These are phyloP conservation scores for Penicillium sp. DNA, from an alignment of 2,329 filamentous ascomycete genomes.

Conservation along the genomic window DNA sequence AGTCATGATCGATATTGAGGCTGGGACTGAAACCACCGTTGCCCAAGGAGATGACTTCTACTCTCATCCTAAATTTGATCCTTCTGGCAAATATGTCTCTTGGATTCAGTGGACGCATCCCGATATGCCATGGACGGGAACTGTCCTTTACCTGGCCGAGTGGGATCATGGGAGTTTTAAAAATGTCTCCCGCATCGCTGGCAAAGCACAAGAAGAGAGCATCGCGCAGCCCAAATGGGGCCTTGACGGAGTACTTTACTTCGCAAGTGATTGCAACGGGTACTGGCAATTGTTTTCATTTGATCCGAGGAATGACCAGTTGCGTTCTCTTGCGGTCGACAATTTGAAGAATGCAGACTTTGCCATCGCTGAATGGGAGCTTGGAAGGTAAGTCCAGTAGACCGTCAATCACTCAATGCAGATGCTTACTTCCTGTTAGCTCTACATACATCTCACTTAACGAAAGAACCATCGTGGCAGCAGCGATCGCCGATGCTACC, in stretches of 20 bases:
- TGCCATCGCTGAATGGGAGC: conserved; percentile 30
- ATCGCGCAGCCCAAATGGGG: conserved; percentile 54
- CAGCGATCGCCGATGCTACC: conserved; percentile 21
- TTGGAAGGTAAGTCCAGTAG: conserved; percentile 23
- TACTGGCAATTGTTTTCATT: conserved; percentile 51
- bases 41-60: conserved; percentile 54
- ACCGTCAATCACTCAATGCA: neutral
- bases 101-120: conserved; percentile 59
- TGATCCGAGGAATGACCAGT: conserved; percentile 19
- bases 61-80: conserved; percentile 50
- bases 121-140: conserved; percentile 52
- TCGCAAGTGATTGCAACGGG: conserved; percentile 47
- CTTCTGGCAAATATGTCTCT: conserved; percentile 46
- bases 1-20: conserved; percentile 29
- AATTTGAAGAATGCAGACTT: conserved; percentile 44
- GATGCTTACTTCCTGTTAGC: conserved; percentile 3
- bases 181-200: conserved; percentile 42
- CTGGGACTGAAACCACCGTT: conserved; percentile 38
- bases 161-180: conserved; percentile 40
- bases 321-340: conserved; percentile 34
- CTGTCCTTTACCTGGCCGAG: conserved; percentile 46
- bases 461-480: conserved; percentile 19
- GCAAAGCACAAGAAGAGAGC: conserved; percentile 41
- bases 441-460: conserved; percentile 23
- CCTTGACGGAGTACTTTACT: conserved; percentile 50